These are phyloP conservation scores for Myrmaecium sp. DNA, from an alignment of 2,329 filamentous ascomycete species.

Conservation along the genomic window DNA sequence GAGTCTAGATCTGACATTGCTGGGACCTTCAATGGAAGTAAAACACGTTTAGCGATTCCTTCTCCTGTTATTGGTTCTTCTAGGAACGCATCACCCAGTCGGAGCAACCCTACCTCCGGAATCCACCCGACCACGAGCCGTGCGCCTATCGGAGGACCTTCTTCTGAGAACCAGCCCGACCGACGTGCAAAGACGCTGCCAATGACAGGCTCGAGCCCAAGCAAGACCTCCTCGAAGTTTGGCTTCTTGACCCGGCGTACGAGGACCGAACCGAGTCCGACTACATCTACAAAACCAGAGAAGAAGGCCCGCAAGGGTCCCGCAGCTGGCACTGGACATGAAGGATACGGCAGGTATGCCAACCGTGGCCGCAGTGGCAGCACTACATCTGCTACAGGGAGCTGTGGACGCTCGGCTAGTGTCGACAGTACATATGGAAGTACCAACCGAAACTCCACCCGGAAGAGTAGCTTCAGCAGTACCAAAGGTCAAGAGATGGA, in stretches of 20 bases:
- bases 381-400: slow-evolving; percentile 31
- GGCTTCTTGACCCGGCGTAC: slow-evolving; percentile 60
- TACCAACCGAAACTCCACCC: slow-evolving; percentile 17
- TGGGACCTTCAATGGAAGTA: background rate
- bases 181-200: slow-evolving; percentile 14
- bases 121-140: slow-evolving; percentile 7
- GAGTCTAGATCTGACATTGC: slow-evolving; percentile 22
- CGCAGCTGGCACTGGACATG: slow-evolving; percentile 82
- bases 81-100: slow-evolving; percentile 17
- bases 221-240: slow-evolving; percentile 48
- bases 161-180: slow-evolving; percentile 25
- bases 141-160: slow-evolving; percentile 13
- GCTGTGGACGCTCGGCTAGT: slow-evolving; percentile 29
- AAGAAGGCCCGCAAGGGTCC: slow-evolving; percentile 54
- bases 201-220: slow-evolving; percentile 29
- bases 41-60: slow-evolving; percentile 20
- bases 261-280: slow-evolving; percentile 45
- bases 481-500: slow-evolving; percentile 26
- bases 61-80: too few relatives aligned
- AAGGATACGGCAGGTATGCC: slow-evolving; percentile 59
- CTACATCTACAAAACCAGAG: too few relatives aligned
- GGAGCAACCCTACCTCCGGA: slow-evolving; percentile 10
- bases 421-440: slow-evolving; percentile 24
- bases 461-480: slow-evolving; percentile 26
- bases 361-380: slow-evolving; percentile 48